Evolutionary conservation across 257 asterid genomes (phyloP), one percentile per base, ranked within the genome.

Genomic region (Asclepias syriaca): DNA sequence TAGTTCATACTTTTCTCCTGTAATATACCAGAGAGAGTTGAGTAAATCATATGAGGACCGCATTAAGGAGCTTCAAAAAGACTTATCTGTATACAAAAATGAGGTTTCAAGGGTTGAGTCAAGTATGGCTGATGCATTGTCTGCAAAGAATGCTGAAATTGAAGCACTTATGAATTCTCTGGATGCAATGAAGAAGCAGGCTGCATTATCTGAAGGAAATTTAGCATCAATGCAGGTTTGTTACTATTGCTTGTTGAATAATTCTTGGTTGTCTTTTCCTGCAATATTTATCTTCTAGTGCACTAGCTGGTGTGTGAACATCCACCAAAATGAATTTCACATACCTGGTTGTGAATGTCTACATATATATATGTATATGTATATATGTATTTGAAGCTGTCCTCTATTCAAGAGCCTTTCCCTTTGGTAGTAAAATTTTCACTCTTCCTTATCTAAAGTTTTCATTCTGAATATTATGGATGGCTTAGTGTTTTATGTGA

Each of bases 131-230:
- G 96, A 90, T 80, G 97, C 99, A 65, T 85, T 95, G 78, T 78
- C 96, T 19, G 97, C 99, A 58, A 95, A 95, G 79, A 95, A 95
- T 86, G 86, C 98, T 81, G 99, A 95, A 87, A 92, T 95, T 72
- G 99, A 90, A 89, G 74, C 87, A 73, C 97, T 92, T 80, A 82
- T 82, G 69, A 83, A 81, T 81, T 90, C 98, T 68, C 74, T 84
- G 76, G 97, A 92, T 79, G 82, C 85, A 71, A 81, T 90, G 74
- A 95, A 95, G 90, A 95, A 91, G 86, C 98, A 95, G 82, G 89
- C 94, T 77, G 94, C 96, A 79, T 75, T 87, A 77, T 82, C 97
- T 64, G 99, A 95, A 89, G 98, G 90, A 82, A 92, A 87, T 81
- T 83, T 90, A 80, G 90, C 91, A 66, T 84, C 99, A 15, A 85